Percentiles rank a stretch among this genome's conserved stretches.
phyloP scores from a whole-genome alignment of 2,329 filamentous ascomycete species.

The Clarireedia monteithiana region DNA sequence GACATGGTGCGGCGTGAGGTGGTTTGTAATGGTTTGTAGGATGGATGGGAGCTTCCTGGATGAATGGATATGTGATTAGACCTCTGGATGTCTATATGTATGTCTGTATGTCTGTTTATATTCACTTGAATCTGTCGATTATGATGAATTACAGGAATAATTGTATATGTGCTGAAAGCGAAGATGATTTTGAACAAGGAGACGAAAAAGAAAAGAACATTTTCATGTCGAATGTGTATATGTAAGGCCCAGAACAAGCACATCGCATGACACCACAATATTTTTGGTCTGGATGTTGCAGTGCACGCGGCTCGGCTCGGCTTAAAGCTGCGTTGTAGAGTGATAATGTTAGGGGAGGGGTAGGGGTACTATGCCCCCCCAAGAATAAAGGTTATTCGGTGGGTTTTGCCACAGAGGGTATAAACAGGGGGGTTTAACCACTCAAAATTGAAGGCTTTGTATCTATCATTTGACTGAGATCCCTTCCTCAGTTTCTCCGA shows the following conservation, averaged over 20 bases:
- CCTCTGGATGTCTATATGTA: background rate
- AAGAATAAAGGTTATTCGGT: too few species aligned
- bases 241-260: background rate
- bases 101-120: background rate
- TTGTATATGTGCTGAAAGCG: too few species aligned
- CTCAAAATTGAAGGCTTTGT: too few species aligned
- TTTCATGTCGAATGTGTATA: background rate
- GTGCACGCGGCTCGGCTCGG: too few species aligned
- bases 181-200: background rate
- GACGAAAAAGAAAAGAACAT: background rate
- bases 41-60: background rate
- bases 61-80: slow-evolving; percentile 3
- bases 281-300: too few species aligned
- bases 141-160: background rate
- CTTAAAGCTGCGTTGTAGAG: too few species aligned
- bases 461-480: too few species aligned
- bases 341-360: too few species aligned
- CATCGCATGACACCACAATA: background rate
- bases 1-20: slow-evolving; percentile 26
- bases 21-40: background rate
- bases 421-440: too few species aligned
- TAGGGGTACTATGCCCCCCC: too few species aligned
- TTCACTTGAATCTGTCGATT: background rate
- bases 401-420: too few species aligned
- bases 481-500: too few species aligned